Conservation (phyloP, 495 filamentous ascomycete genomes). For the Penicillium diatomitis region DNA sequence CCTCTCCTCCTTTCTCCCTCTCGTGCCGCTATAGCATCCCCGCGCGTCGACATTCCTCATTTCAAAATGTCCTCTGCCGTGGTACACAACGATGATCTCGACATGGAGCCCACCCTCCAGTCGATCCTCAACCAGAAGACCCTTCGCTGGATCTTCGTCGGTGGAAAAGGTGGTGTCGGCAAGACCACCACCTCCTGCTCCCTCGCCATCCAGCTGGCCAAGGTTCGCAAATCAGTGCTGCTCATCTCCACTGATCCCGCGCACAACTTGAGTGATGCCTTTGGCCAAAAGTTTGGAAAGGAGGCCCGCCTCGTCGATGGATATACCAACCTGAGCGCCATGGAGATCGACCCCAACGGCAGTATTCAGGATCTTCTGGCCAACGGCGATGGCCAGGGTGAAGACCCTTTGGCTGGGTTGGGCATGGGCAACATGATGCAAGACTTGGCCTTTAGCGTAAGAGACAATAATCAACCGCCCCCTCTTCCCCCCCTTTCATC, state of each 20-base stretch:
- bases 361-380: slow-evolving; percentile 93
- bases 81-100: slow-evolving; percentile 60
- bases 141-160: slow-evolving; percentile 98
- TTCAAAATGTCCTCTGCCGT: slow-evolving; percentile 52
- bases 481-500: too few species aligned
- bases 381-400: slow-evolving; percentile 63
- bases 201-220: slow-evolving; percentile 95
- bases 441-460: slow-evolving; percentile 60
- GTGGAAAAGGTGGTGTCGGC: slow-evolving; percentile 97
- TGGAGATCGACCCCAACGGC: slow-evolving; percentile 99
- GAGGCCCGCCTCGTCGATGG: slow-evolving; percentile 88
- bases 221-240: slow-evolving; percentile 87
- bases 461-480: slow-evolving; percentile 7
- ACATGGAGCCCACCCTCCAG: slow-evolving; percentile 88
- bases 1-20: background rate
- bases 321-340: slow-evolving; percentile 88
- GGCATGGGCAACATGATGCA: slow-evolving; percentile 70
- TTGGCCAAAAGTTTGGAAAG: slow-evolving; percentile 98
- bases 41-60: background rate
- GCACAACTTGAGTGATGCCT: slow-evolving; percentile 97
- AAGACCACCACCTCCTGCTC: slow-evolving; percentile 99
- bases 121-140: slow-evolving; percentile 88
- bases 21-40: slow-evolving; percentile 2
- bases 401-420: slow-evolving; percentile 55
- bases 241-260: slow-evolving; percentile 98